Percentiles rank a stretch among this genome's conserved stretches.
Conservation (phyloP, 768 basidiomycete genomes). For the Mycena vulgaris region DNA sequence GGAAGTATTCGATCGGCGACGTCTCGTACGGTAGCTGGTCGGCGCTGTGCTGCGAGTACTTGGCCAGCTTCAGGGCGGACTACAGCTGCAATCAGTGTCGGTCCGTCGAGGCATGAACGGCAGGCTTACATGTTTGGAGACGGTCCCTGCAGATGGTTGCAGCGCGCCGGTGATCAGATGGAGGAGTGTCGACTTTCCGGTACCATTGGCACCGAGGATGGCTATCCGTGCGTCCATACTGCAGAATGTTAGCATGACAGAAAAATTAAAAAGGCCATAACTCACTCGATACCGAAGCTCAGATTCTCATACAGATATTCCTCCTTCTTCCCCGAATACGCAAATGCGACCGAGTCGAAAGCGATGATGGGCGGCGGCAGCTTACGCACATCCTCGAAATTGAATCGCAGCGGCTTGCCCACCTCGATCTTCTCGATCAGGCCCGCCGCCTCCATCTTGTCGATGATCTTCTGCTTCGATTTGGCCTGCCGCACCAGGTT, state of each 20-base stretch:
- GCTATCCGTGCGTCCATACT: constrained; percentile 97
- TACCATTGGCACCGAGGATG: constrained; percentile 96
- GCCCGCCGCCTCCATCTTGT: constrained; percentile 99
- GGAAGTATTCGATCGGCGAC: constrained; percentile 95
- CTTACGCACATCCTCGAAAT: constrained; percentile 95
- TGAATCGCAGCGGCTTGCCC: constrained; percentile 85
- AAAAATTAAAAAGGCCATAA: constrained; percentile 29
- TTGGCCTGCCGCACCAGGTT: constrained; percentile 99
- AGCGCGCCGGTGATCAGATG: constrained; percentile 90
- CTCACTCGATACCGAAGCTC: constrained; percentile 98
- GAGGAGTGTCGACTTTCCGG: constrained; percentile 94
- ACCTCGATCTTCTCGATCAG: constrained; percentile 92
- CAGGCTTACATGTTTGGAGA: constrained; percentile 79
- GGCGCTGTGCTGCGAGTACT: constrained; percentile 98
- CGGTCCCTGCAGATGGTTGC: constrained; percentile 86
- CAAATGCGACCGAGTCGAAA: constrained; percentile 94
- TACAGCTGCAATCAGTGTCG: constrained; percentile 6
- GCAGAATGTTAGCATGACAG: constrained; percentile 34
- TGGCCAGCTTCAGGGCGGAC: constrained; percentile 91
- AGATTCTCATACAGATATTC: constrained; percentile 92
- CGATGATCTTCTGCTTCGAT: constrained; percentile 99
- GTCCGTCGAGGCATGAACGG: background rate
- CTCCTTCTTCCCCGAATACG: constrained; percentile 91
- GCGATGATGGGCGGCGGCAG: constrained; percentile 98
- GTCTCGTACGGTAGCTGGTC: constrained; percentile 97